phyloP scores from a whole-genome alignment of 352 stramenopile species.

The Saprolegnia diclina region DNA sequence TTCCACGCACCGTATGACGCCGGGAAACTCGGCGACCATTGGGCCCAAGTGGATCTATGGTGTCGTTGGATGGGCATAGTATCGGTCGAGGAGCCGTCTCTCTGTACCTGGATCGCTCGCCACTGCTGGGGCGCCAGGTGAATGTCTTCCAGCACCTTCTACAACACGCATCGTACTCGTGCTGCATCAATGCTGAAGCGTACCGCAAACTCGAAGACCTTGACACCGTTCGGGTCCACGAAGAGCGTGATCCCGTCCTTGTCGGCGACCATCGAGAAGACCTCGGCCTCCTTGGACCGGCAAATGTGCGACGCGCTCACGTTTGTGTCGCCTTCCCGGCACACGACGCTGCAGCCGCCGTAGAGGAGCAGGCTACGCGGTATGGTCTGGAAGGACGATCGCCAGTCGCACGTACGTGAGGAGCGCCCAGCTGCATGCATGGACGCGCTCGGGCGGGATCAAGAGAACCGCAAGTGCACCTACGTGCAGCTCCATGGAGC shows the following conservation, averaged over 20 bases:
- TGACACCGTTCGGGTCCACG: conserved; percentile 73
- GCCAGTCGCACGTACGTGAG: conserved; percentile 51
- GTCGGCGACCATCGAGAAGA: conserved; percentile 81
- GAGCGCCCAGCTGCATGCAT: conserved; percentile 67
- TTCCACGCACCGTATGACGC: conserved; percentile 48
- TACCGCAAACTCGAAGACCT: conserved; percentile 74
- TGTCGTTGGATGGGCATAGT: conserved; percentile 10
- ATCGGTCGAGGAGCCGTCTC: too few species aligned
- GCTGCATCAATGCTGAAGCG: not conserved
- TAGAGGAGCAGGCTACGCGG: conserved; percentile 65
- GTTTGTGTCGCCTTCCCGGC: conserved; percentile 51
- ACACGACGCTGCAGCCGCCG: conserved; percentile 70
- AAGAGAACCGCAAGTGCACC: conserved; percentile 75
- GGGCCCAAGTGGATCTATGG: conserved; percentile 76
- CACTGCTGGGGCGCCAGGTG: conserved; percentile 66
- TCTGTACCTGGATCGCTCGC: conserved; percentile 63
- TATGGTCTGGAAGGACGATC: not conserved
- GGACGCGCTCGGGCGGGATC: conserved; percentile 59
- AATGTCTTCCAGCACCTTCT: conserved; percentile 64
- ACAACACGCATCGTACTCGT: not conserved
- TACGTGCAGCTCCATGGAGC: conserved; percentile 27
- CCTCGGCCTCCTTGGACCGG: conserved; percentile 68
- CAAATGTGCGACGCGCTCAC: conserved; percentile 53
- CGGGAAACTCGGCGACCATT: conserved; percentile 81
- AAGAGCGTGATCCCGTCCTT: conserved; percentile 72